phyloP scores from a whole-genome alignment of 192 early-diverging fungal species.

The Mortierella antarctica region DNA sequence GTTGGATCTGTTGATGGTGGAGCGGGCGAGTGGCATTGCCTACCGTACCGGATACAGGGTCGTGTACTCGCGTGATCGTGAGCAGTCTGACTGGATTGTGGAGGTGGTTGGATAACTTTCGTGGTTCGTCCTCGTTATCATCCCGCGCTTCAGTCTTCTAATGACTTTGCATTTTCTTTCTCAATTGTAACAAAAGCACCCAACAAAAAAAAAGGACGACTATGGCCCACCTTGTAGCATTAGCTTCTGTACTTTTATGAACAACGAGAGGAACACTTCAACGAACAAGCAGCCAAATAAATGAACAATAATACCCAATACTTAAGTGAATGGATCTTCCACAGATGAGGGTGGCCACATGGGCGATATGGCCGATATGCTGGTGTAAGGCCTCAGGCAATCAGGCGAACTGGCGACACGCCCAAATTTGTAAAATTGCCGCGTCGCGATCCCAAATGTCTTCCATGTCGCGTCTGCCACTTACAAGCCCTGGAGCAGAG shows the following conservation, averaged over 20 bases:
- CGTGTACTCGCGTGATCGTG: slow-evolving; percentile 43
- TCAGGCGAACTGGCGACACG: too few relatives aligned
- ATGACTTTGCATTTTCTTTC: background rate
- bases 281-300: too few relatives aligned
- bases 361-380: too few relatives aligned
- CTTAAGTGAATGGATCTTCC: too few relatives aligned
- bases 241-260: background rate
- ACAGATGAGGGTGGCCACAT: too few relatives aligned
- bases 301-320: too few relatives aligned
- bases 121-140: background rate
- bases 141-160: background rate
- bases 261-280: background rate
- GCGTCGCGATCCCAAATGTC: too few relatives aligned
- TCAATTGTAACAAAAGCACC: background rate
- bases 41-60: slow-evolving; percentile 45
- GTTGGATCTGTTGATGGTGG: slow-evolving; percentile 48
- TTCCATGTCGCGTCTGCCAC: too few relatives aligned
- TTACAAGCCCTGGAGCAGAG: too few relatives aligned
- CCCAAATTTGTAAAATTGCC: too few relatives aligned
- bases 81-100: slow-evolving; percentile 36
- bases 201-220: too few relatives aligned
- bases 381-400: too few relatives aligned
- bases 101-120: slow-evolving; percentile 34
- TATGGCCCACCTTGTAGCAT: background rate
- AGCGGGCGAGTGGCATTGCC: slow-evolving; percentile 33